Conservation (phyloP, 2,329 filamentous ascomycete species). For the Sclerotinia glacialis region DNA sequence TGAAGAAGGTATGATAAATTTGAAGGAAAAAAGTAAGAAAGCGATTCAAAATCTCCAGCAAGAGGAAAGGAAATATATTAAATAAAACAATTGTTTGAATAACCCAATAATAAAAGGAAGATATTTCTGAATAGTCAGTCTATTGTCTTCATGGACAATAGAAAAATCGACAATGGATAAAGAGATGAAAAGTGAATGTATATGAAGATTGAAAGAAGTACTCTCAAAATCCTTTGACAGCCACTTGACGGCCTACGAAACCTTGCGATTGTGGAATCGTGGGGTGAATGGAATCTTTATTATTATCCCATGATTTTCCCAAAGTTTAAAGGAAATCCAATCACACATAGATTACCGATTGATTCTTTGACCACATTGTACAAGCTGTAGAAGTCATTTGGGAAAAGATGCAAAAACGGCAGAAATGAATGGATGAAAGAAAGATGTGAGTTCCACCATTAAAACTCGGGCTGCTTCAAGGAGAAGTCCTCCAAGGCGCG, state of each 20-base stretch:
- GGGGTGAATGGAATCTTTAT: constrained; percentile 30
- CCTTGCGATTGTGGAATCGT: constrained; percentile 16
- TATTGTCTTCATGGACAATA: constrained; percentile 17
- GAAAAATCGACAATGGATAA: background rate
- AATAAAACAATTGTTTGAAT: constrained; percentile 24
- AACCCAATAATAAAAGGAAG: constrained; percentile 29
- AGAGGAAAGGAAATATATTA: constrained; percentile 10
- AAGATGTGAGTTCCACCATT: constrained; percentile 18
- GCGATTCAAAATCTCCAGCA: background rate
- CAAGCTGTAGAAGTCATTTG: background rate
- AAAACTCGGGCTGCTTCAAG: constrained; percentile 17
- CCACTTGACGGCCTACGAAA: constrained; percentile 15
- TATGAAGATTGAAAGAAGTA: constrained; percentile 23
- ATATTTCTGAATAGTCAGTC: constrained; percentile 2
- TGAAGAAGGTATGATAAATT: constrained; percentile 24
- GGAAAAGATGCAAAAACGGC: constrained; percentile 18
- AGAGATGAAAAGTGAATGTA: constrained; percentile 16
- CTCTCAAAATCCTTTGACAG: constrained; percentile 8
- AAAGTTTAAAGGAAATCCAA: constrained; percentile 21
- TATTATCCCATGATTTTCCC: constrained; percentile 1
- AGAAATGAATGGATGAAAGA: constrained; percentile 32
- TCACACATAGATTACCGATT: background rate
- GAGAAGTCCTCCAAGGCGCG: constrained; percentile 16
- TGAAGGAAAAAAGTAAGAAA: constrained; percentile 7
- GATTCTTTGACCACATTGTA: constrained; percentile 12